Evolutionary conservation across 202 grass and related monocot species (phyloP).

Genomic region (Zizania palustris): DNA sequence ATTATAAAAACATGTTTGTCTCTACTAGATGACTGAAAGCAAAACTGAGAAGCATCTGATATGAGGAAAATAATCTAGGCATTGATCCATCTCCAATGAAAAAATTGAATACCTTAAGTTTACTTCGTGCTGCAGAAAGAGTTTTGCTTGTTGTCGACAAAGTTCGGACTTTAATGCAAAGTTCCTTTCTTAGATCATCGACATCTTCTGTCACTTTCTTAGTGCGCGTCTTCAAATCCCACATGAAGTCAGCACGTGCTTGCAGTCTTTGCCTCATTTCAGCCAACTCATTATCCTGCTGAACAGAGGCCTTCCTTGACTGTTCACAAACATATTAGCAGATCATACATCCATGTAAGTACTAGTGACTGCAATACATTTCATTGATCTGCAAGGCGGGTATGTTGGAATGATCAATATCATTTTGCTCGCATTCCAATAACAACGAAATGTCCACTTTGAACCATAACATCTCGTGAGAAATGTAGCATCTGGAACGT

Average conservation of each 20-base stretch:
- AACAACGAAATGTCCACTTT: neutral
- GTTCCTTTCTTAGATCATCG: slow-evolving; percentile 47
- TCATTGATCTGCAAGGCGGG: neutral
- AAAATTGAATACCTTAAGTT: slow-evolving; percentile 61
- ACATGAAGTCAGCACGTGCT: slow-evolving; percentile 37
- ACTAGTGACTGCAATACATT: neutral
- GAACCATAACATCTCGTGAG: neutral
- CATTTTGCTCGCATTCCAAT: neutral
- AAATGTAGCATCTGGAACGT: neutral
- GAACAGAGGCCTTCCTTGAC: slow-evolving; percentile 52
- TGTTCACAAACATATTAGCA: slow-evolving; percentile 28
- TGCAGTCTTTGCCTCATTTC: slow-evolving; percentile 64
- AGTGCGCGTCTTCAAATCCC: slow-evolving; percentile 33
- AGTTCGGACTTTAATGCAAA: slow-evolving; percentile 58
- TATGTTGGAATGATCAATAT: neutral
- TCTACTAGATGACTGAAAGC: neutral
- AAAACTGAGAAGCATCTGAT: neutral
- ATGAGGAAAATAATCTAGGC: neutral
- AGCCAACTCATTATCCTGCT: slow-evolving; percentile 64
- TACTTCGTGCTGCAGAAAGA: slow-evolving; percentile 33
- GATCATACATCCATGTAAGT: neutral
- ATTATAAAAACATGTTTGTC: neutral
- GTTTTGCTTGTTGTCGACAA: slow-evolving; percentile 62
- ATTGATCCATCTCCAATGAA: neutral
- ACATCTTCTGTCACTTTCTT: slow-evolving; percentile 53